phyloP scores from a whole-genome alignment of 331 rosid species.

The Dryas integrifolia region DNA sequence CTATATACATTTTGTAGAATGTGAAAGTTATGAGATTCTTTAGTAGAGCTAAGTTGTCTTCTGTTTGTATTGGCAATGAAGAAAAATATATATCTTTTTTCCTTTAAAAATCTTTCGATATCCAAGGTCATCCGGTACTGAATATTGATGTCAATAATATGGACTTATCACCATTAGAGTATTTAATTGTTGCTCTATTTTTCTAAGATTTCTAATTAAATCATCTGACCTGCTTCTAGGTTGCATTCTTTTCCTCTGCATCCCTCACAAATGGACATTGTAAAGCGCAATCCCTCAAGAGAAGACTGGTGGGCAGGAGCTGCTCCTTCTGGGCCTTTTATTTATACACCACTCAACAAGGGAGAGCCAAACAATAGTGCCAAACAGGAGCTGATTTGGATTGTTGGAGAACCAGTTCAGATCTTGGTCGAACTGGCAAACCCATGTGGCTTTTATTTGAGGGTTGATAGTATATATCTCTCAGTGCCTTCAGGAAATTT shows the following conservation, averaged over 20 bases:
- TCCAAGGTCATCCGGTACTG: background rate
- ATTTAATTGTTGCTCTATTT: background rate
- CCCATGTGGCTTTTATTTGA: conserved; percentile 94
- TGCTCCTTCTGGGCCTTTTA: conserved; percentile 95
- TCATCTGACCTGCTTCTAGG: conserved; percentile 47
- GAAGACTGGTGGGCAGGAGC: conserved; percentile 98
- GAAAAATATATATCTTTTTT: background rate
- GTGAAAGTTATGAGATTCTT: background rate
- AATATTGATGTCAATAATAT: background rate
- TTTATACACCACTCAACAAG: conserved; percentile 94
- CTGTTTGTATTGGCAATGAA: background rate
- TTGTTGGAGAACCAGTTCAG: conserved; percentile 93
- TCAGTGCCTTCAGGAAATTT: conserved; percentile 90
- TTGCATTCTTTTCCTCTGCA: conserved; percentile 85
- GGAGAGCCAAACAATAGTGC: conserved; percentile 67
- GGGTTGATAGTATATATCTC: conserved; percentile 91
- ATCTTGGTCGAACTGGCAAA: conserved; percentile 92
- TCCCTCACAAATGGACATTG: conserved; percentile 79
- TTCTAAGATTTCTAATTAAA: background rate
- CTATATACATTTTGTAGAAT: background rate
- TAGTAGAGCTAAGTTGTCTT: background rate
- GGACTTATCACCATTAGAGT: background rate
- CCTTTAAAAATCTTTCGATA: background rate
- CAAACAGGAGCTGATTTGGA: conserved; percentile 85
- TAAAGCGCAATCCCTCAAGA: conserved; percentile 79